These are phyloP conservation scores for Rubia yunnanensis DNA, from an alignment of 257 asterid genomes.

Conservation along the genomic window DNA sequence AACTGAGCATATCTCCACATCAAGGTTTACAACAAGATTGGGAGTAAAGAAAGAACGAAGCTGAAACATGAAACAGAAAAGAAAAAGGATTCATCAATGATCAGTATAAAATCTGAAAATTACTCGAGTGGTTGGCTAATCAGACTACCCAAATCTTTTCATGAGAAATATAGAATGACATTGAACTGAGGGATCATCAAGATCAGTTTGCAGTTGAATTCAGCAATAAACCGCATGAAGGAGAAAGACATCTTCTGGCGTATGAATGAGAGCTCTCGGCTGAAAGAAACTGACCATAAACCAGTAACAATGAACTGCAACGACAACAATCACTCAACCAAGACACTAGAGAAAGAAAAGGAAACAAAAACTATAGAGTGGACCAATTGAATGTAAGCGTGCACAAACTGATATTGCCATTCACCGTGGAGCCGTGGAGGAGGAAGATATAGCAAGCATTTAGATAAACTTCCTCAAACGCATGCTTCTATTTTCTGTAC, in stretches of 20 bases:
- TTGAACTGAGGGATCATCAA: neutral
- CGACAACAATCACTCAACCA: neutral
- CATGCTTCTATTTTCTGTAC: neutral
- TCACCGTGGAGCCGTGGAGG: neutral
- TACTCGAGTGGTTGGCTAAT: neutral
- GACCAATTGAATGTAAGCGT: neutral
- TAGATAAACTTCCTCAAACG: neutral
- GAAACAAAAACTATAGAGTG: neutral
- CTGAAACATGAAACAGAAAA: neutral
- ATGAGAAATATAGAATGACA: neutral
- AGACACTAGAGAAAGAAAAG: neutral
- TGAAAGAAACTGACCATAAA: neutral
- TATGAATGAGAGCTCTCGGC: neutral
- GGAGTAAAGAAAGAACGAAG: neutral
- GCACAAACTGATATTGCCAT: neutral
- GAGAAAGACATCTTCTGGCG: neutral
- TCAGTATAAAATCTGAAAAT: neutral
- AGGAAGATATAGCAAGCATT: neutral
- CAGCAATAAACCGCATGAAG: neutral
- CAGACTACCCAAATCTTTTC: neutral
- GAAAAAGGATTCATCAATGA: neutral
- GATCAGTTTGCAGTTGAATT: neutral
- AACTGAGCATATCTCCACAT: neutral
- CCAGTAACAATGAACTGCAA: neutral
- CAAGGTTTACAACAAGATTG: neutral